Conservation (phyloP, 2,329 filamentous ascomycete genomes). For the Elsinoe fawcettii region DNA sequence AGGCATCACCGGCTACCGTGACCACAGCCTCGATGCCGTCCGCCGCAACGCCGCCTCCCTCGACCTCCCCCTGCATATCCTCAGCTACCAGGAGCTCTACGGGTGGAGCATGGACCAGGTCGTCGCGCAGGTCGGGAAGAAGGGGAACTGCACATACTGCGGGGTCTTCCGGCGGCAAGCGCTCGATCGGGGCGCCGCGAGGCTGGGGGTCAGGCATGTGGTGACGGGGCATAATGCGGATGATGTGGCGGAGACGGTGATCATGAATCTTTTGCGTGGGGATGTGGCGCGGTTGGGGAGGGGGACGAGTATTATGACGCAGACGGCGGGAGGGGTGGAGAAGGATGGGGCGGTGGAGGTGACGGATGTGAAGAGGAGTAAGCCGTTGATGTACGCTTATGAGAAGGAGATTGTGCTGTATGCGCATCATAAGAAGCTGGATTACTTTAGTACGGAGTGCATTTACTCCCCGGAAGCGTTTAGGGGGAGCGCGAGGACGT, state of each 20-base stretch:
- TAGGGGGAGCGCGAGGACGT: conserved; percentile 75
- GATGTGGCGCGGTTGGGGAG: conserved; percentile 80
- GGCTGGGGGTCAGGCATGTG: conserved; percentile 81
- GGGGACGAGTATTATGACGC: conserved; percentile 80
- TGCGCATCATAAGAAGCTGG: conserved; percentile 89
- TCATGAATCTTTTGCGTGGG: conserved; percentile 92
- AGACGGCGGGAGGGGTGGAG: conserved; percentile 38
- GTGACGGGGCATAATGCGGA: conserved; percentile 98
- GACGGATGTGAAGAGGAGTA: conserved; percentile 90
- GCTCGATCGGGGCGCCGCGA: conserved; percentile 81
- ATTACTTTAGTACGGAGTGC: conserved; percentile 98
- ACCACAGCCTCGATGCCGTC: conserved; percentile 92
- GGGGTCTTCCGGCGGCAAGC: conserved; percentile 93
- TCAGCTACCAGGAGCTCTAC: conserved; percentile 89
- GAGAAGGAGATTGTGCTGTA: conserved; percentile 99
- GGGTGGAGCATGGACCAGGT: conserved; percentile 99
- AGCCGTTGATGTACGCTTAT: conserved; percentile 95
- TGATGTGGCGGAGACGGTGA: conserved; percentile 90
- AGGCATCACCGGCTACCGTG: conserved; percentile 92
- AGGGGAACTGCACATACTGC: conserved; percentile 98
- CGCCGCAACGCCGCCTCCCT: conserved; percentile 90
- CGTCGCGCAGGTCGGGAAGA: conserved; percentile 91
- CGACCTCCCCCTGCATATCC: conserved; percentile 81
- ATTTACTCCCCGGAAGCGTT: conserved; percentile 98
- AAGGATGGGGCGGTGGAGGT: conserved; percentile 20